Evolutionary conservation across 148 eudicot genomes (phyloP).

Genomic region (Chenopodium suecicum): DNA sequence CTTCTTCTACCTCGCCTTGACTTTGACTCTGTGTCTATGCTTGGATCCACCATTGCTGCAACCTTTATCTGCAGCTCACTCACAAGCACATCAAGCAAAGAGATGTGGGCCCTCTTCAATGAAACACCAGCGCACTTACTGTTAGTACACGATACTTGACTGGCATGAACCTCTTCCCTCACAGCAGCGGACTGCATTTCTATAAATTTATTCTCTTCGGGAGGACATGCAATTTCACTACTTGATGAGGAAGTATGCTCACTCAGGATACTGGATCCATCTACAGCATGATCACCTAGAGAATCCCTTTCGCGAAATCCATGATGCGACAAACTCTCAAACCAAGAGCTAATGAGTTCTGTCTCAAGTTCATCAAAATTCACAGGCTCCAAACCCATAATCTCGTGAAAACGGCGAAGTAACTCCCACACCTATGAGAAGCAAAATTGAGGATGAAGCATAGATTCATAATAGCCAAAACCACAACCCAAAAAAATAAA

Average conservation of each 20-base stretch:
- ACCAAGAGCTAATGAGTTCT: slow-evolving; percentile 53
- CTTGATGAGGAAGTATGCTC: slow-evolving; percentile 36
- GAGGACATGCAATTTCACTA: slow-evolving; percentile 31
- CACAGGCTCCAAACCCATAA: slow-evolving; percentile 39
- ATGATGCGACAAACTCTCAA: slow-evolving; percentile 26
- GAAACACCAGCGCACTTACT: slow-evolving; percentile 37
- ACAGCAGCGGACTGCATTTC: slow-evolving; percentile 31
- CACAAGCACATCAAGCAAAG: slow-evolving; percentile 51
- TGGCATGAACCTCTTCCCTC: slow-evolving; percentile 33
- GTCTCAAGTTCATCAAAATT: slow-evolving; percentile 49
- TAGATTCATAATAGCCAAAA: not conserved
- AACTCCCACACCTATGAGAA: slow-evolving; percentile 48
- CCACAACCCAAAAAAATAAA: not conserved
- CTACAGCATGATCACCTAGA: slow-evolving; percentile 16
- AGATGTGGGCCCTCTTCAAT: slow-evolving; percentile 41
- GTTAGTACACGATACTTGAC: slow-evolving; percentile 25
- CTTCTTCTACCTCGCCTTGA: slow-evolving; percentile 58
- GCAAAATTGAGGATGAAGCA: slow-evolving; percentile 7
- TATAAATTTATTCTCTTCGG: slow-evolving; percentile 30
- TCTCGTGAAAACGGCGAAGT: slow-evolving; percentile 46
- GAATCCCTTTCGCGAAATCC: slow-evolving; percentile 29
- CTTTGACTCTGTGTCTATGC: slow-evolving; percentile 54
- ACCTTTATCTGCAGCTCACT: slow-evolving; percentile 63
- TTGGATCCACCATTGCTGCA: slow-evolving; percentile 52
- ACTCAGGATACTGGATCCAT: slow-evolving; percentile 29